Evolutionary conservation across 164 flowering plant species (phyloP), one percentile per base, ranked within the genome.

Genomic region (Stephania japonica): DNA sequence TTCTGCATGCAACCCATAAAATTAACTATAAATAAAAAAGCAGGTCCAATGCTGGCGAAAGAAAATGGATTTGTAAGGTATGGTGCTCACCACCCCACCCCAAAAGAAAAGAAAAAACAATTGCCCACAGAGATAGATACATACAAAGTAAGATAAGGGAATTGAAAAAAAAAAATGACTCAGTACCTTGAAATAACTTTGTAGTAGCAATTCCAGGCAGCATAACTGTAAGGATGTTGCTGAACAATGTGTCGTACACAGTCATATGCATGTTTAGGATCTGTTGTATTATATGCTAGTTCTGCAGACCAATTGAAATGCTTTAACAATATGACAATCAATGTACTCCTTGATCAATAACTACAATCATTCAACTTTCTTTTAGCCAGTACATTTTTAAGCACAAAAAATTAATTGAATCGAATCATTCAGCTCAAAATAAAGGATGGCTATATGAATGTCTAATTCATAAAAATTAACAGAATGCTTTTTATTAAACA

Each of bases 191-290:
- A 78, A 74, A 81, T 81, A 67, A 87, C 90, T 82, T 86, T 88
- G 80, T 87, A 94, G 76, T 87, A 90, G 85, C 90, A 87, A 80
- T 91, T 94, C 98, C 98, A 94, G 59, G 94, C 90, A 78, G 91
- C 83, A 65, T 82, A 69, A 82, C 96, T 91, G 80, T 89, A 75
- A 19, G 98, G 97, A 84, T 85, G 87, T 77, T 85, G 83, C 77
- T 81, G 85, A 74, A 91, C 90, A 71, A 86, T 78, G 83, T 80
- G 74, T 72, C 83, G 82, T 59, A 83, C 87, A 77, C 71, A 85
- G 44, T 88, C 90, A 80, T 85, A 89, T 7, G 90, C 94, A 73
- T 81, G 83, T 42, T 80, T 76, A 63, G 92, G 89, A 83, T 89
- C 91, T 13, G 86, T 80, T 38, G 87, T 85, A 76, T 84, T 85